phyloP scores from a whole-genome alignment of 176 grass and related monocot genomes.

The Bonia amplexicaulis region DNA sequence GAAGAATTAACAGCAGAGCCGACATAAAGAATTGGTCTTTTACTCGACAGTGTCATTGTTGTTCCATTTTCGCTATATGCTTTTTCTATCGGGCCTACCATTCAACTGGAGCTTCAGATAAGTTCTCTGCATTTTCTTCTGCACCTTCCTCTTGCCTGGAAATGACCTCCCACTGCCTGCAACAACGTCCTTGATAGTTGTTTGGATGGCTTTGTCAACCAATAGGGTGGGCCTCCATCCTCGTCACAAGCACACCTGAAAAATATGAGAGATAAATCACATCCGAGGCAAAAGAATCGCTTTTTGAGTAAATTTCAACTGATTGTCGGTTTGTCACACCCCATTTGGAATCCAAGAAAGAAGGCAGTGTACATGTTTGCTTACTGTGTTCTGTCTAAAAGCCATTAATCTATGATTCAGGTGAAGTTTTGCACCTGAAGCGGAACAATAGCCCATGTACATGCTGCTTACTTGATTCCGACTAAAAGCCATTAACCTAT shows the following conservation, averaged over 20 bases:
- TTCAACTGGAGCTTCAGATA: conserved; percentile 27
- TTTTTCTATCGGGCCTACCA: conserved; percentile 14
- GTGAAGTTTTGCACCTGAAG: conserved; percentile 37
- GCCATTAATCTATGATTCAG: neutral
- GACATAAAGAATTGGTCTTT: conserved; percentile 15
- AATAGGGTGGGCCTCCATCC: conserved; percentile 5
- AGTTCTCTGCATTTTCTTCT: conserved; percentile 26
- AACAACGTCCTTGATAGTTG: conserved; percentile 37
- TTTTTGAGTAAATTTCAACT: conserved; percentile 8
- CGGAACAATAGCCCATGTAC: conserved; percentile 36
- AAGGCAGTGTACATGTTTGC: conserved; percentile 7
- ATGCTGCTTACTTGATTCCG: neutral
- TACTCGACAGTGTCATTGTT: neutral
- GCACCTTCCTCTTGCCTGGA: conserved; percentile 25
- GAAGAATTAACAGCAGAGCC: neutral
- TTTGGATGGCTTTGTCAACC: conserved; percentile 34
- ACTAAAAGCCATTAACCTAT: neutral
- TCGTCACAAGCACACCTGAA: conserved; percentile 43
- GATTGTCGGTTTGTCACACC: neutral
- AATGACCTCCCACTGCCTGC: conserved; percentile 42
- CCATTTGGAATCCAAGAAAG: conserved; percentile 6
- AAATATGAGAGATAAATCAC: neutral
- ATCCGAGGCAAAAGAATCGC: neutral
- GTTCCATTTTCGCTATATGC: neutral
- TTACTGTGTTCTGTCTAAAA: neutral